Percentiles rank a stretch among this genome's conserved stretches.
These are phyloP conservation scores for Datisca glomerata DNA, from an alignment of 306 rosid species.

Conservation along the genomic window DNA sequence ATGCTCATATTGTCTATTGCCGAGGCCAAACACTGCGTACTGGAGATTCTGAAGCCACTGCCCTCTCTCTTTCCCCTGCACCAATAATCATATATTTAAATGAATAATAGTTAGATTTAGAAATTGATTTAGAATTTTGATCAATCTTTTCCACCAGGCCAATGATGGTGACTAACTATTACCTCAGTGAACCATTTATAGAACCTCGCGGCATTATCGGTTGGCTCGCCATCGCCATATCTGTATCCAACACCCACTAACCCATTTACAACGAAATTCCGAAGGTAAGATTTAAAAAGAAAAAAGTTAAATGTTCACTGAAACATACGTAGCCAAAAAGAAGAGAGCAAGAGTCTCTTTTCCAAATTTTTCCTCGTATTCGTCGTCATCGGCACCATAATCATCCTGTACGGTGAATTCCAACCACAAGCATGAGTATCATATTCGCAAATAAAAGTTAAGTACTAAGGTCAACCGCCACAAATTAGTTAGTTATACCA, in stretches of 20 bases:
- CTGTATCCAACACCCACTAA: conserved; percentile 31
- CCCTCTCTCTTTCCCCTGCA: conserved; percentile 70
- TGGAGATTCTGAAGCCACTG: conserved; percentile 71
- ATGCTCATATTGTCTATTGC: conserved; percentile 96
- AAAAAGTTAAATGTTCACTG: neutral
- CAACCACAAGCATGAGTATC: conserved; percentile 5
- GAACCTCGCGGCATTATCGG: conserved; percentile 90
- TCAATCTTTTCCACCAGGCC: too few species aligned
- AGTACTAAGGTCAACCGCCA: conserved; percentile 1
- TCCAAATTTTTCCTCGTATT: conserved; percentile 58
- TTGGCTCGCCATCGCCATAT: conserved; percentile 99
- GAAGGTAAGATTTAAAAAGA: neutral
- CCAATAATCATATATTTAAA: too few species aligned
- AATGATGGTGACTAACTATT: conserved; percentile 3
- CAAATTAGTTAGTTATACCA: conserved; percentile 34
- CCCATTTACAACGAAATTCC: conserved; percentile 2
- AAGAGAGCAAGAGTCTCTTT: conserved; percentile 56
- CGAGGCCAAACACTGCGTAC: conserved; percentile 91
- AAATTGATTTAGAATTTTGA: too few species aligned
- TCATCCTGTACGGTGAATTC: conserved; percentile 46
- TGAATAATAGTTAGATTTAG: too few species aligned
- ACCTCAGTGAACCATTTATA: conserved; percentile 96
- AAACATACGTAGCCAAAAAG: conserved; percentile 92
- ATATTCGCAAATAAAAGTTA: neutral
- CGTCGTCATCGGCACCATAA: conserved; percentile 72